Conservation (phyloP, 805 yeast species). For the Peterozyma xylosa region DNA sequence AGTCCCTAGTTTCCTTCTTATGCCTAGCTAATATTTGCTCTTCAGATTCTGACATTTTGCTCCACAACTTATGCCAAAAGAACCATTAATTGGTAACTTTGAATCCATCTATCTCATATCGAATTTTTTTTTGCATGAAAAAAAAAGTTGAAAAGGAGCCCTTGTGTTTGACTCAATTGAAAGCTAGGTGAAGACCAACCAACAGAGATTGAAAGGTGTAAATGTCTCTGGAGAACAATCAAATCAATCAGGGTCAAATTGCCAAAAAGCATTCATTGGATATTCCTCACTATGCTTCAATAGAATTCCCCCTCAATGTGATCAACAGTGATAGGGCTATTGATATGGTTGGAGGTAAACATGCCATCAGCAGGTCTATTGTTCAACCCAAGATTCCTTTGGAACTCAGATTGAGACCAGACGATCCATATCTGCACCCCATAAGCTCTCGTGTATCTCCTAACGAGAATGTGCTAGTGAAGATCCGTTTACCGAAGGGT, state of each 20-base stretch:
- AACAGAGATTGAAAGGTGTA: too few relatives aligned
- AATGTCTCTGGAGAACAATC: not conserved
- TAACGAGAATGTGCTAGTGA: constrained; percentile 51
- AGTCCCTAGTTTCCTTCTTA: constrained; percentile 58
- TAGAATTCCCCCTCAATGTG: constrained; percentile 75
- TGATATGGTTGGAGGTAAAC: constrained; percentile 59
- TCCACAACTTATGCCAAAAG: not conserved
- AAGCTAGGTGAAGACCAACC: too few relatives aligned
- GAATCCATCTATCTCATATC: too few relatives aligned
- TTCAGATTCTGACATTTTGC: constrained; percentile 22
- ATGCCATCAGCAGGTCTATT: constrained; percentile 32
- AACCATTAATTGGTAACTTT: too few relatives aligned
- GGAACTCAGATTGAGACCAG: constrained; percentile 24
- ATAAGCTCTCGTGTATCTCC: constrained; percentile 43
- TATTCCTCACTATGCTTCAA: constrained; percentile 63
- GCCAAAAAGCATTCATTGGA: constrained; percentile 60
- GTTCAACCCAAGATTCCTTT: constrained; percentile 22
- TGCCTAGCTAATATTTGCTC: constrained; percentile 56
- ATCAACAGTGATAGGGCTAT: constrained; percentile 57
- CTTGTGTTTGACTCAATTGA: too few relatives aligned
- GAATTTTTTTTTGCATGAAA: too few relatives aligned
- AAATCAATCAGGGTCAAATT: not conserved
- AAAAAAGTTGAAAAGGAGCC: too few relatives aligned
- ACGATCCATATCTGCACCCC: constrained; percentile 46
- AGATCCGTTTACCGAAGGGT: constrained; percentile 53